Evolutionary conservation across 805 yeast species (phyloP).

Genomic region (Kodamaea kaohsiungensis): DNA sequence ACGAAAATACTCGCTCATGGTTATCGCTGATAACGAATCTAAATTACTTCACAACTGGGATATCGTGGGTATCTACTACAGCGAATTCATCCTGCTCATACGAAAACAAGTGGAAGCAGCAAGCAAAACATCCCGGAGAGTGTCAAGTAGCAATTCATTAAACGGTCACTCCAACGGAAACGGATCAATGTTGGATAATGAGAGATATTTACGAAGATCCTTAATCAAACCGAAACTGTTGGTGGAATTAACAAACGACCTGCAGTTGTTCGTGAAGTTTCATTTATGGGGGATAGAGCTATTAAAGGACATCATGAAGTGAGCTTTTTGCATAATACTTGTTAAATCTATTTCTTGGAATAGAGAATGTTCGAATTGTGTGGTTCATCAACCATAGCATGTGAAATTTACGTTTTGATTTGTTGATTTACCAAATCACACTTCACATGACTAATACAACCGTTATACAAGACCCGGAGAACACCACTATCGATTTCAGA

Average conservation of each 20-base stretch:
- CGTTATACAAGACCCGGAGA: too few species aligned
- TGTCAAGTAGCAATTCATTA: conserved; percentile 20
- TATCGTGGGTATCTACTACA: conserved; percentile 40
- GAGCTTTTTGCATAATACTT: not conserved
- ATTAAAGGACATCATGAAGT: conserved; percentile 30
- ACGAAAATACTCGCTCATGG: conserved; percentile 61
- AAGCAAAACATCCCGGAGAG: not conserved
- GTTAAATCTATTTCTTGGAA: not conserved
- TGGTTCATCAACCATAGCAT: not conserved
- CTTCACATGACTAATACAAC: too few species aligned
- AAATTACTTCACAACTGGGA: conserved; percentile 58
- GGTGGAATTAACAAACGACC: conserved; percentile 55
- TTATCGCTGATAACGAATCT: conserved; percentile 56
- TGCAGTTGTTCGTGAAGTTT: conserved; percentile 52
- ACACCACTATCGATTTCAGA: too few species aligned
- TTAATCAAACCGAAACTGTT: conserved; percentile 57
- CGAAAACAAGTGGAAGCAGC: conserved; percentile 18
- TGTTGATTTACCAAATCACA: not conserved
- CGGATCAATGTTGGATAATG: conserved; percentile 34
- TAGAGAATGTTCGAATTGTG: not conserved
- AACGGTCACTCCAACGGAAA: not conserved
- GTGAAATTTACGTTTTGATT: not conserved
- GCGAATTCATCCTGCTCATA: conserved; percentile 21
- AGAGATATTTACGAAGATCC: conserved; percentile 57
- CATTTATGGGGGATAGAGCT: conserved; percentile 67